A percentile compares a stretch with the other conserved stretches of the same genome.
Conservation (phyloP, 1,139 yeast species). For the Arxiozyma slooffiae region DNA sequence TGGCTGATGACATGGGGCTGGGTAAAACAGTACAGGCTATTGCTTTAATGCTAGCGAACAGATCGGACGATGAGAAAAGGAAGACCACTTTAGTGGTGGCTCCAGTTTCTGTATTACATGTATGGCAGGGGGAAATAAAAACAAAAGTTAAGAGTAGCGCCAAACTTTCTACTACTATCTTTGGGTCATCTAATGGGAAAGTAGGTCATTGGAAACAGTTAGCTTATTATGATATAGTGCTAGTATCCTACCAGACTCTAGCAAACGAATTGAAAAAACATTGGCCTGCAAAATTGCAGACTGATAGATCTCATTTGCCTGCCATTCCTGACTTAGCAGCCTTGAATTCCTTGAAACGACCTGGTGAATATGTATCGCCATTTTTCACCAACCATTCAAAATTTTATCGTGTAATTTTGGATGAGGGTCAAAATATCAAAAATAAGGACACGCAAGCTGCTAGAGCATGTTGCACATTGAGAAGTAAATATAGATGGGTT, state of each 20-base stretch:
- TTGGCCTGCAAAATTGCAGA: conserved; percentile 24
- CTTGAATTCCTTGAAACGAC: conserved; percentile 27
- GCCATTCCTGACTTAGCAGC: conserved; percentile 35
- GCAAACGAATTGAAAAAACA: conserved; percentile 63
- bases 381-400: conserved; percentile 47
- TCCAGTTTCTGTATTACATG: conserved; percentile 73
- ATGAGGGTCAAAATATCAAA: conserved; percentile 87
- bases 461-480: conserved; percentile 51
- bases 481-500: conserved; percentile 58
- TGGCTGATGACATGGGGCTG: conserved; percentile 92
- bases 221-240: conserved; percentile 54
- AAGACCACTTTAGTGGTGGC: conserved; percentile 70
- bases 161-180: conserved; percentile 44
- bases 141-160: conserved; percentile 46
- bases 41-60: conserved; percentile 53
- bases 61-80: conserved; percentile 30
- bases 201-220: conserved; percentile 39
- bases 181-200: conserved; percentile 45
- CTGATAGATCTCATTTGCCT: conserved; percentile 22
- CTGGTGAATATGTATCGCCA: conserved; percentile 47
- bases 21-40: conserved; percentile 85
- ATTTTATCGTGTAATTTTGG: conserved; percentile 66
- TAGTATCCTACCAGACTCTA: conserved; percentile 68
- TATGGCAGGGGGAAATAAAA: conserved; percentile 73
- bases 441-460: conserved; percentile 62